These are phyloP conservation scores for Balakata baccata DNA, from an alignment of 345 rosid species.

Conservation along the genomic window DNA sequence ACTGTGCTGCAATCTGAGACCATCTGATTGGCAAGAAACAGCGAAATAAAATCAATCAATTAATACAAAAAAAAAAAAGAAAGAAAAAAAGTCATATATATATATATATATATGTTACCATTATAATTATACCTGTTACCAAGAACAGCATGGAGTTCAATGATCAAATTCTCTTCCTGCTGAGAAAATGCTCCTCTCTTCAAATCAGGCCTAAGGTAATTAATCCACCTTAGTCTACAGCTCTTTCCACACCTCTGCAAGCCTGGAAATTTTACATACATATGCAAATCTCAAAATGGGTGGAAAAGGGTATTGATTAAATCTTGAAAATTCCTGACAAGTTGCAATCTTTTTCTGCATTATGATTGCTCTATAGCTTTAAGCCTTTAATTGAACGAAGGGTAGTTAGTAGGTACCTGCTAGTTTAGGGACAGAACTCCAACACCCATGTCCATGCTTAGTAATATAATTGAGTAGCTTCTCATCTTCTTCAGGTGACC, in stretches of 20 bases:
- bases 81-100: too few species aligned
- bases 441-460: conserved; percentile 73
- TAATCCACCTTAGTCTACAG: conserved; percentile 80
- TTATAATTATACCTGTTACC: conserved; percentile 52
- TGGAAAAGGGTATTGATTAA: too few species aligned
- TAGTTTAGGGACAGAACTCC: conserved; percentile 85
- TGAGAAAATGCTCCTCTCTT: conserved; percentile 81
- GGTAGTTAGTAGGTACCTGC: conserved; percentile 41
- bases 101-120: too few species aligned
- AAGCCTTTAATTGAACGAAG: neutral
- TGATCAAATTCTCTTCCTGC: conserved; percentile 70
- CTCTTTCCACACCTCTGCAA: conserved; percentile 82
- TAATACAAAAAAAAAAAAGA: too few species aligned
- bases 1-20: conserved; percentile 34
- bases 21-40: conserved; percentile 17
- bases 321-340: neutral
- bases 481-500: conserved; percentile 94
- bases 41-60: neutral
- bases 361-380: neutral
- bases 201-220: conserved; percentile 82
- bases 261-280: conserved; percentile 31
- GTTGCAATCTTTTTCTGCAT: conserved; percentile 7
- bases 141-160: conserved; percentile 70
- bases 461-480: conserved; percentile 66
- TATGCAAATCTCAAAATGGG: neutral